A percentile compares a stretch with the other conserved stretches of the same genome.
Conservation (phyloP, 2,329 filamentous ascomycete genomes). For the Epichloe sylvatica region DNA sequence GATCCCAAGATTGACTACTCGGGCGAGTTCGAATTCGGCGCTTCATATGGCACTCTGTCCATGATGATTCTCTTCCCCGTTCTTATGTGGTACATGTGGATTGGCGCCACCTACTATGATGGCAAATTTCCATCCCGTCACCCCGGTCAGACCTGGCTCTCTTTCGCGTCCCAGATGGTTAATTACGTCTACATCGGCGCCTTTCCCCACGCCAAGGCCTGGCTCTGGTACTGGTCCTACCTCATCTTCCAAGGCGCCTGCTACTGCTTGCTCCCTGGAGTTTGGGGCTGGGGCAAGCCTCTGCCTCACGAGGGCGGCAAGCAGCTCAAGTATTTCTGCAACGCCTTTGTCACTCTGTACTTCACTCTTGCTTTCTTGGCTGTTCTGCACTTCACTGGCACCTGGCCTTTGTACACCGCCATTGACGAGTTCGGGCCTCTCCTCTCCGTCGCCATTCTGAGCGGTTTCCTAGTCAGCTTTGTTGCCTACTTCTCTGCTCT, state of each 20-base stretch:
- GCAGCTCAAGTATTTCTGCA: conserved; percentile 91
- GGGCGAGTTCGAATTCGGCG: conserved; percentile 70
- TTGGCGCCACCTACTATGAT: conserved; percentile 84
- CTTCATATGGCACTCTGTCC: conserved; percentile 58
- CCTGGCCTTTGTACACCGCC: conserved; percentile 82
- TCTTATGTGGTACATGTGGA: conserved; percentile 99
- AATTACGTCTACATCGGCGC: conserved; percentile 68
- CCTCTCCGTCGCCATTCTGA: conserved; percentile 83
- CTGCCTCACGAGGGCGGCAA: conserved; percentile 69
- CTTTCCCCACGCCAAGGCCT: conserved; percentile 69
- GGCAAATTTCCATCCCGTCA: conserved; percentile 61
- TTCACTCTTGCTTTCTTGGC: conserved; percentile 59
- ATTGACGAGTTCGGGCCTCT: conserved; percentile 92
- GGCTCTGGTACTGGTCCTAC: conserved; percentile 91
- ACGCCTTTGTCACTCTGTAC: conserved; percentile 76
- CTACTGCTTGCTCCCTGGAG: conserved; percentile 76
- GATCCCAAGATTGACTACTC: conserved; percentile 51
- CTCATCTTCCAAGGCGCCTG: conserved; percentile 70
- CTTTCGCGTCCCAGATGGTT: conserved; percentile 60
- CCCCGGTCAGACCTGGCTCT: conserved; percentile 49
- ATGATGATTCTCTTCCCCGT: conserved; percentile 92
- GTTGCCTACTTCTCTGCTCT: conserved; percentile 79
- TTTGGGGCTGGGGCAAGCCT: conserved; percentile 79
- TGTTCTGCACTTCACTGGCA: conserved; percentile 64
- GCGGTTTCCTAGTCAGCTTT: conserved; percentile 70